These are phyloP conservation scores for Yamadazyma epiphylla DNA, from an alignment of 1,139 yeast genomes.

Conservation along the genomic window DNA sequence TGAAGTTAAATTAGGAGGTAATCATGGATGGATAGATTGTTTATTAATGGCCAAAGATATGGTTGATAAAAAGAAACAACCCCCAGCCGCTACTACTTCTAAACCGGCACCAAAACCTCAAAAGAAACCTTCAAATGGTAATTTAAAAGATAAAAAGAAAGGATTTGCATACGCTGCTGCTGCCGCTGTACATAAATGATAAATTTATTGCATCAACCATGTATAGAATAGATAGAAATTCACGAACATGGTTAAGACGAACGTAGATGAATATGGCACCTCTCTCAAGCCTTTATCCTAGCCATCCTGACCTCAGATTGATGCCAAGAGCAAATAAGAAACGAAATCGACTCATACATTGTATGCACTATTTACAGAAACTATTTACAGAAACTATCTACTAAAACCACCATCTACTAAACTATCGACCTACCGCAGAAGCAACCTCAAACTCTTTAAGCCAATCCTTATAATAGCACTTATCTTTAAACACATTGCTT, in stretches of 20 bases:
- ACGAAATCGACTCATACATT: too few species aligned
- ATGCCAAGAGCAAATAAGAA: too few species aligned
- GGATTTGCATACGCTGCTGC: conserved; percentile 48
- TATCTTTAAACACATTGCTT: conserved; percentile 28
- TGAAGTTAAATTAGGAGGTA: conserved; percentile 31
- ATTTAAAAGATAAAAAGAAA: conserved; percentile 8
- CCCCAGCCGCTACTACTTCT: conserved; percentile 1
- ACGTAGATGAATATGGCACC: too few species aligned
- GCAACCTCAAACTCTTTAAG: conserved; percentile 8
- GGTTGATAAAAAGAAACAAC: conserved; percentile 18
- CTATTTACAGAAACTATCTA: too few species aligned
- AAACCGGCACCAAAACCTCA: conserved; percentile 4
- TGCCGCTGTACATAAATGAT: conserved; percentile 37
- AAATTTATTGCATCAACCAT: too few species aligned
- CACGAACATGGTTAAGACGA: too few species aligned
- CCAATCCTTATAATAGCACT: conserved; percentile 39
- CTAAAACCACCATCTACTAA: too few species aligned
- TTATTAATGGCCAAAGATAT: conserved; percentile 41
- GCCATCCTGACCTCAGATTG: too few species aligned
- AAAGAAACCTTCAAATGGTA: conserved; percentile 1
- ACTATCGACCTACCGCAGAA: too few species aligned
- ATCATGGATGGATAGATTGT: conserved; percentile 47
- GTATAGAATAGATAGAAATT: too few species aligned
- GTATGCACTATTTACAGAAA: too few species aligned
- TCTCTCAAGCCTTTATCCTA: too few species aligned